phyloP scores from a whole-genome alignment of 768 basidiomycete genomes.

The Hypsizygus marmoreus region DNA sequence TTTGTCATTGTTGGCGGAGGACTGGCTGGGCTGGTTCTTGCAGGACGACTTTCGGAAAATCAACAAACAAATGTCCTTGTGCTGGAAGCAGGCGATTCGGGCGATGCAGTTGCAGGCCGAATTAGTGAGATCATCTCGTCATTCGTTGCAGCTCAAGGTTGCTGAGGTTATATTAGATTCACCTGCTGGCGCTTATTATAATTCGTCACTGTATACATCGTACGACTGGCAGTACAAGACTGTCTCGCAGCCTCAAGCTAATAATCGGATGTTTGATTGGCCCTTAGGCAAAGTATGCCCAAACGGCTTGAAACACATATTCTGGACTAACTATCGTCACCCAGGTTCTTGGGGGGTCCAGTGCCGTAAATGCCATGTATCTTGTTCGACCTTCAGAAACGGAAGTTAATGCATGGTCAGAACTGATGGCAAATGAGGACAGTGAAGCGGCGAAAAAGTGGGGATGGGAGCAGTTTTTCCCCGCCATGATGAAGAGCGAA shows the following conservation, averaged over 20 bases:
- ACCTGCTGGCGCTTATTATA: conserved; percentile 53
- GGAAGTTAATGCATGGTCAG: conserved; percentile 44
- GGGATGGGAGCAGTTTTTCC: conserved; percentile 43
- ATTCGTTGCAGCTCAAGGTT: not conserved
- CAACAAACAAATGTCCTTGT: conserved; percentile 35
- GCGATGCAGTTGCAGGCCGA: conserved; percentile 22
- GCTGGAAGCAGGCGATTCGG: conserved; percentile 36
- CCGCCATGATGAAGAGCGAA: conserved; percentile 48
- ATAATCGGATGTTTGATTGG: conserved; percentile 48
- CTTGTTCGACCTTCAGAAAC: conserved; percentile 51
- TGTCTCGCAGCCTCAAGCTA: conserved; percentile 45
- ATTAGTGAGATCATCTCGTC: conserved; percentile 26
- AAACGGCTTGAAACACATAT: not conserved
- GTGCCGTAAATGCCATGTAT: conserved; percentile 72
- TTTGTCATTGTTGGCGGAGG: conserved; percentile 47
- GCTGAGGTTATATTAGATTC: conserved; percentile 33
- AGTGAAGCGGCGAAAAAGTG: conserved; percentile 32
- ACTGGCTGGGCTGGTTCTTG: conserved; percentile 32
- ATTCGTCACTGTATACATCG: conserved; percentile 42
- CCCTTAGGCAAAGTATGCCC: conserved; percentile 56
- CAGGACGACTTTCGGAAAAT: conserved; percentile 36
- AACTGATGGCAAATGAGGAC: conserved; percentile 33
- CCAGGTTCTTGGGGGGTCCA: conserved; percentile 66
- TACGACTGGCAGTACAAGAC: conserved; percentile 61
- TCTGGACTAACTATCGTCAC: not conserved